Evolutionary conservation across 108 stramenopile genomes (phyloP).

Genomic region (Mediolabrus comicus): DNA sequence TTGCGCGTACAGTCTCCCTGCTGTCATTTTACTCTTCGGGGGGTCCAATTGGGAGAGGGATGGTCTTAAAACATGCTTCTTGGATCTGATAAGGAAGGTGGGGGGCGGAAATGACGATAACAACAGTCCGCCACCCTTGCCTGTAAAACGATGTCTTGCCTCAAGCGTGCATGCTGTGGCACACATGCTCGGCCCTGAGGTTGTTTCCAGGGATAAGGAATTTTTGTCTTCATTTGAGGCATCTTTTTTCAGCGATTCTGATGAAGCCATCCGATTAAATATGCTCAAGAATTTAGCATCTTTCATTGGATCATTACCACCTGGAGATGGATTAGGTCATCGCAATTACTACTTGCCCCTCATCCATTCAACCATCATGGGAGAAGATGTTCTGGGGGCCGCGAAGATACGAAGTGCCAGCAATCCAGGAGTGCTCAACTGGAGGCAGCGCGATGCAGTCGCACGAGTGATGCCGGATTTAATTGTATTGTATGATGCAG

Average conservation of each 20-base stretch:
- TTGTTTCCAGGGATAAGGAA: slow-evolving; percentile 36
- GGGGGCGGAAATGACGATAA: slow-evolving; percentile 17
- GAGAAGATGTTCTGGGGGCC: slow-evolving; percentile 74
- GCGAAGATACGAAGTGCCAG: slow-evolving; percentile 68
- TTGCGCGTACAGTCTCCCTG: slow-evolving; percentile 97
- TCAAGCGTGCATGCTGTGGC: slow-evolving; percentile 93
- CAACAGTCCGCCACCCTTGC: slow-evolving; percentile 54
- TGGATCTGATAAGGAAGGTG: slow-evolving; percentile 56
- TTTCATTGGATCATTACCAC: slow-evolving; percentile 66
- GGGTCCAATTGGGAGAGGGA: slow-evolving; percentile 79
- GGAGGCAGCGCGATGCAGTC: slow-evolving; percentile 91
- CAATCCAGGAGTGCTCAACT: slow-evolving; percentile 87
- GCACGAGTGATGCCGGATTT: slow-evolving; percentile 84
- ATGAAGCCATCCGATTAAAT: slow-evolving; percentile 93
- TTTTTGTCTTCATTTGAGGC: slow-evolving; percentile 66
- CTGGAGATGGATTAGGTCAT: slow-evolving; percentile 36
- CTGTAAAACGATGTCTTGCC: slow-evolving; percentile 88
- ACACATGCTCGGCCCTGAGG: slow-evolving; percentile 73
- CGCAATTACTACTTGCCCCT: slow-evolving; percentile 70
- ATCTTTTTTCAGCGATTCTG: slow-evolving; percentile 86
- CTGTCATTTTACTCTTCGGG: slow-evolving; percentile 89
- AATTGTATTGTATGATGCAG: slow-evolving; percentile 59
- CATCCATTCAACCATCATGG: slow-evolving; percentile 73
- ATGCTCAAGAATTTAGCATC: slow-evolving; percentile 81
- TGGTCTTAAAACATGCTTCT: slow-evolving; percentile 78